These are phyloP conservation scores for Xylaria sp. DNA, from an alignment of 2,329 filamentous ascomycete genomes.

Conservation along the genomic window DNA sequence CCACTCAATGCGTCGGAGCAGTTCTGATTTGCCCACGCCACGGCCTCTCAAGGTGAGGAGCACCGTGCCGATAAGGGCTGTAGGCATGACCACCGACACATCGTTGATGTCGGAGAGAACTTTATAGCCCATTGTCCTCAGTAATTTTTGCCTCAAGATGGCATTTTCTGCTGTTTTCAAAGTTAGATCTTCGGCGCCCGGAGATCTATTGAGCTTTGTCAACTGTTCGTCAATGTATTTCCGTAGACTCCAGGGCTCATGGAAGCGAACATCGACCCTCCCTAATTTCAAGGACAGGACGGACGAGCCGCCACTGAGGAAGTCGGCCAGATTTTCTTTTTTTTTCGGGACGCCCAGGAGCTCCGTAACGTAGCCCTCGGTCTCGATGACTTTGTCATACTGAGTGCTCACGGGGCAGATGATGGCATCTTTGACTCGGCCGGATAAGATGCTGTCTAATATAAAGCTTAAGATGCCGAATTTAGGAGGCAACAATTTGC, in stretches of 20 bases:
- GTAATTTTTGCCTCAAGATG: slow-evolving; percentile 73
- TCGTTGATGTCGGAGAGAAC: slow-evolving; percentile 94
- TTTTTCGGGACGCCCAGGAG: slow-evolving; percentile 93
- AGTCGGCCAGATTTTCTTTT: slow-evolving; percentile 91
- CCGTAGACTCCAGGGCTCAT: slow-evolving; percentile 92
- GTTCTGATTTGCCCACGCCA: slow-evolving; percentile 87
- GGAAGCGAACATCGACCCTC: slow-evolving; percentile 93
- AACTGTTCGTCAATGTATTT: slow-evolving; percentile 84
- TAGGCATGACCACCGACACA: slow-evolving; percentile 98
- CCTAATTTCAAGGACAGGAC: slow-evolving; percentile 90
- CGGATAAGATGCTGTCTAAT: slow-evolving; percentile 88
- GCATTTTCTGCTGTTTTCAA: slow-evolving; percentile 61
- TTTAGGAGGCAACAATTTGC: slow-evolving; percentile 92
- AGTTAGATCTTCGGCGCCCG: slow-evolving; percentile 60
- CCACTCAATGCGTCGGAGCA: slow-evolving; percentile 91
- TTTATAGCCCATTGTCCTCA: slow-evolving; percentile 90
- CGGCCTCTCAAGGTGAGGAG: slow-evolving; percentile 90
- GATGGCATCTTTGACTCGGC: slow-evolving; percentile 87
- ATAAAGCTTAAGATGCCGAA: slow-evolving; percentile 95
- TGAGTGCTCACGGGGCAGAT: slow-evolving; percentile 97
- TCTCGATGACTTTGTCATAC: slow-evolving; percentile 99
- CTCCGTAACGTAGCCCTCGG: slow-evolving; percentile 95
- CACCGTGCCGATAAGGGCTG: slow-evolving; percentile 92
- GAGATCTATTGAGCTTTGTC: slow-evolving; percentile 63
- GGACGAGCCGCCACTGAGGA: slow-evolving; percentile 85